A percentile compares a stretch with the other conserved stretches of the same genome.
Evolutionary conservation across 2,329 filamentous ascomycete genomes (phyloP).

Genomic region (Ophiosphaerella korrae): DNA sequence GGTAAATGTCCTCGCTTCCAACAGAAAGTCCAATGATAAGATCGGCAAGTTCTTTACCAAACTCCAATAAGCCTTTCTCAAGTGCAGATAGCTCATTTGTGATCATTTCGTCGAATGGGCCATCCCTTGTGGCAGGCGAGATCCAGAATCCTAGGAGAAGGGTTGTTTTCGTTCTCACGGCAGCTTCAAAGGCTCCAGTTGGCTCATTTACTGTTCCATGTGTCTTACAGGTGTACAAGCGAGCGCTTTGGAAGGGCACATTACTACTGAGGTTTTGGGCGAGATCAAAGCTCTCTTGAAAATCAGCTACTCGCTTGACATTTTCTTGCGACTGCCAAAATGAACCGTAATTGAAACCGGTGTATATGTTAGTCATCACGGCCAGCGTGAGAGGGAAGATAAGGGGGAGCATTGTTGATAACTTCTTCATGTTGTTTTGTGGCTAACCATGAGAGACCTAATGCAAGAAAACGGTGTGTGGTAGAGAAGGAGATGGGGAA

Average conservation of each 20-base stretch:
- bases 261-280: conserved; percentile 40
- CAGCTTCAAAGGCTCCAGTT: conserved; percentile 56
- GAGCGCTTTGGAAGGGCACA: conserved; percentile 68
- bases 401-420: conserved; percentile 1
- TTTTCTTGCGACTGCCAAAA: conserved; percentile 25
- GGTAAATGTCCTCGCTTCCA: conserved; percentile 62
- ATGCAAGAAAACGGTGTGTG: too few species aligned
- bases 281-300: conserved; percentile 25
- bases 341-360: conserved; percentile 37
- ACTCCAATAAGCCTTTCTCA: conserved; percentile 33
- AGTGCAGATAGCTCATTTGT: conserved; percentile 40
- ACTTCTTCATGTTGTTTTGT: conserved; percentile 6
- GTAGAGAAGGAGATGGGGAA: too few species aligned
- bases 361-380: conserved; percentile 22
- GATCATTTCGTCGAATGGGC: conserved; percentile 48
- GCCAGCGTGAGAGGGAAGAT: conserved; percentile 9
- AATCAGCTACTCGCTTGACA: conserved; percentile 28
- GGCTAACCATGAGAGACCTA: too few species aligned
- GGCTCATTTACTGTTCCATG: conserved; percentile 55
- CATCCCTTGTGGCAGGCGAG: conserved; percentile 11
- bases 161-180: conserved; percentile 37
- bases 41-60: conserved; percentile 57
- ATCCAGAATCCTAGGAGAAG: conserved; percentile 43
- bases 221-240: conserved; percentile 70
- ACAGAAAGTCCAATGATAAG: conserved; percentile 45